Conservation (phyloP, 108 stramenopile species). For the Skeletonema potamos region DNA sequence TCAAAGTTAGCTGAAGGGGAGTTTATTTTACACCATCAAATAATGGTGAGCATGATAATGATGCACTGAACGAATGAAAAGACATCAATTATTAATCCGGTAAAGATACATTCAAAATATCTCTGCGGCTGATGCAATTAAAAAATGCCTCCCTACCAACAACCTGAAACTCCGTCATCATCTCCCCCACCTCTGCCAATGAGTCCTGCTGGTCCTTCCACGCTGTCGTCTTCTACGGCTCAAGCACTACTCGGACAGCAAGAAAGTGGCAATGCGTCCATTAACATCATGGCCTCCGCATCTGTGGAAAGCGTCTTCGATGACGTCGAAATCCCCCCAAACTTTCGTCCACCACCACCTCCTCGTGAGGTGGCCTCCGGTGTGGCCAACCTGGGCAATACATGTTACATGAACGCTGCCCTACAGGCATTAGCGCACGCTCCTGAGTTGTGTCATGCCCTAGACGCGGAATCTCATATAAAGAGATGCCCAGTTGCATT, state of each 20-base stretch:
- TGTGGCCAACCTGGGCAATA: slow-evolving; percentile 85
- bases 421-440: slow-evolving; percentile 87
- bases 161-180: not conserved
- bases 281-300: not conserved
- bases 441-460: slow-evolving; percentile 83
- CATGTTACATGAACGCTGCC: slow-evolving; percentile 88
- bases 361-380: slow-evolving; percentile 53
- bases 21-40: not conserved
- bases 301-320: not conserved
- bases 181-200: not conserved
- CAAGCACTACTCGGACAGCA: not conserved
- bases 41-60: not conserved
- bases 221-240: not conserved
- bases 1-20: not conserved
- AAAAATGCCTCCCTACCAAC: not conserved
- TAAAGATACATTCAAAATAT: not conserved
- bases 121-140: not conserved
- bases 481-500: slow-evolving; percentile 51
- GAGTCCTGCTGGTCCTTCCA: not conserved
- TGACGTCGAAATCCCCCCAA: not conserved
- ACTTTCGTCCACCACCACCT: not conserved
- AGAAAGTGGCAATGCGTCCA: not conserved
- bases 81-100: not conserved
- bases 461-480: slow-evolving; percentile 78
- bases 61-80: not conserved